Base-by-base conservation (phyloP, 352 stramenopile genomes). In the Saprolegnia diclina region DNA sequence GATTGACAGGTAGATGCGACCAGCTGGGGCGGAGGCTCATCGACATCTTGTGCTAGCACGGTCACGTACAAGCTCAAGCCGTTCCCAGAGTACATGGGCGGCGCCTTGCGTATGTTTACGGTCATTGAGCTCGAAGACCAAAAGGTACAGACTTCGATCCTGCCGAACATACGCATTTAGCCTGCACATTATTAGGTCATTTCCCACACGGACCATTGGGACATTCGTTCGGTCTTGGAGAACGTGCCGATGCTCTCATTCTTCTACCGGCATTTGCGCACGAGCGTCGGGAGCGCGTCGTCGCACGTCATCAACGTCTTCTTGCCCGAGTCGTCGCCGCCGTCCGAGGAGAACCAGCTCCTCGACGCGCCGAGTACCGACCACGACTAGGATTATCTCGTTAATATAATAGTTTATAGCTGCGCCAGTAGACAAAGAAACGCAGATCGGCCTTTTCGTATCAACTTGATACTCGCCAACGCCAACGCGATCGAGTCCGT, bases 111-210 rank as follows among this genome's bases (percentile, higher is more conserved):
- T 44, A 79, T 90, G 45, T 94, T 94, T 71, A 90, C 81, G 32
- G 82, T 94, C 44, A 81, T 92, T 16, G 83, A 94, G 76, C 82
- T 94, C 53, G 85, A 89, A 72, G 88, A 91, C 64, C 80, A 80
- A 65, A 85, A 86, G 65, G 62, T 68, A 57, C 29, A 32, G 10
- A 18, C 19, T 16, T 24, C 40, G 21, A 22, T 64, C 35, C 16
- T 46, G 40, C 21, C 1, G 14, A 21, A 26, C 16, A 5, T n/a
- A 16, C 1, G 19, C 11, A 13, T 46, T 64, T 46, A n/a, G n/a
- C n/a, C n/a, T n/a, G n/a, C 7, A 46, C 40, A 54, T 48, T 3
- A 46, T 64, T 35, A 71, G 65, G 83, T 94, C 65, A 79, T 82
- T 19, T 83, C 75, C 38, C 85, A 94, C 76, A 94, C 85, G 72